A percentile compares a stretch with the other conserved stretches of the same genome.
Conservation (phyloP, 345 rosid genomes). For the Eucalyptus decipiens region DNA sequence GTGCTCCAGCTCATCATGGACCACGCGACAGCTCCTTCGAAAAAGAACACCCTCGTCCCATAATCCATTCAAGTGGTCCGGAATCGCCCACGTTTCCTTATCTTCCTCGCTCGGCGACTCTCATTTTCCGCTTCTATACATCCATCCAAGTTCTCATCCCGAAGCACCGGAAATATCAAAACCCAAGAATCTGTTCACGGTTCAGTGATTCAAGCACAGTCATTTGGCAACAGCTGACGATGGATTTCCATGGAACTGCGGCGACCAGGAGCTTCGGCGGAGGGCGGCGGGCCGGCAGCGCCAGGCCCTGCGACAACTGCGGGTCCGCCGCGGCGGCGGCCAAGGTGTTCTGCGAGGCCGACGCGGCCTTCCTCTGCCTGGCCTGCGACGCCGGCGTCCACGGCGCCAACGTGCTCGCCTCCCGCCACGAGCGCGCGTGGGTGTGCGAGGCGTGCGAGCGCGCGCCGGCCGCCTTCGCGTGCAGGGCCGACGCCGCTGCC, state of each 20-base stretch:
- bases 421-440: conserved; percentile 19
- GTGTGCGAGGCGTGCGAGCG: conserved; percentile 42
- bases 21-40: not conserved
- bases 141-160: not conserved
- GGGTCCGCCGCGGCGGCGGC: conserved; percentile 8
- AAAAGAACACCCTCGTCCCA: not conserved
- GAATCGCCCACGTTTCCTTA: not conserved
- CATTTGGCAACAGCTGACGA: not conserved
- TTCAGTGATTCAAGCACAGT: not conserved
- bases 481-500: conserved; percentile 33
- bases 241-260: not conserved
- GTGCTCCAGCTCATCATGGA: not conserved
- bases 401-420: conserved; percentile 6
- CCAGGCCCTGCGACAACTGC: conserved; percentile 28
- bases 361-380: conserved; percentile 24
- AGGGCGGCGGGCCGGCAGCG: not conserved
- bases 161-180: not conserved
- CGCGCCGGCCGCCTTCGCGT: conserved; percentile 28
- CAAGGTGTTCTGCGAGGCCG: conserved; percentile 12
- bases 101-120: not conserved
- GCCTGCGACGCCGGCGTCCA: conserved; percentile 9
- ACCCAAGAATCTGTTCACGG: not conserved
- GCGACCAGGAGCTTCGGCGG: not conserved
- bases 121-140: not conserved
- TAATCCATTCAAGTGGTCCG: not conserved